phyloP scores from a whole-genome alignment of 331 rosid species.

The Acacia concinna region DNA sequence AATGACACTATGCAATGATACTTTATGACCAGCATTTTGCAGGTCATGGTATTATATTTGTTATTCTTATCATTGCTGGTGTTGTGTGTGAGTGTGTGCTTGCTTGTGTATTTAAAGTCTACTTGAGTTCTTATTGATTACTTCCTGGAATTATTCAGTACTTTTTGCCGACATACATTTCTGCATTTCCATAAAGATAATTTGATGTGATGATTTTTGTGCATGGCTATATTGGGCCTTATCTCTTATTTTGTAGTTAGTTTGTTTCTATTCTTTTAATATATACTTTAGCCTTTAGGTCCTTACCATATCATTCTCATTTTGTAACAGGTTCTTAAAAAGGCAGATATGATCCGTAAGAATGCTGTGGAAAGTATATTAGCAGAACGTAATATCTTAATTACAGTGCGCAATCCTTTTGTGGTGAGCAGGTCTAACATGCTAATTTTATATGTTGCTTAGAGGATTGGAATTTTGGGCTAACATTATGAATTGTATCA shows the following conservation, averaged over 20 bases:
- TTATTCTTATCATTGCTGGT: not conserved
- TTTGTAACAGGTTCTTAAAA: slow-evolving; percentile 56
- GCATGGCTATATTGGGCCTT: slow-evolving; percentile 9
- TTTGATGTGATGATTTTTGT: slow-evolving; percentile 19
- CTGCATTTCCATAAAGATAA: not conserved
- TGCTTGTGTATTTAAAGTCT: not conserved
- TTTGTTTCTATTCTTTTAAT: slow-evolving; percentile 9
- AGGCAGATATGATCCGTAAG: slow-evolving; percentile 98
- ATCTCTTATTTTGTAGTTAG: not conserved
- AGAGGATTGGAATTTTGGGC: slow-evolving; percentile 25
- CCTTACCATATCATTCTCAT: slow-evolving; percentile 26
- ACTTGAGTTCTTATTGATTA: not conserved
- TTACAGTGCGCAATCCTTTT: slow-evolving; percentile 97
- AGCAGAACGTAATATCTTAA: slow-evolving; percentile 98
- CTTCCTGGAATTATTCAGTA: slow-evolving; percentile 12
- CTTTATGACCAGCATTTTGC: not conserved
- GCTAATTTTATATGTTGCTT: slow-evolving; percentile 31
- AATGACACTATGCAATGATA: not conserved
- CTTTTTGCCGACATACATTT: slow-evolving; percentile 6
- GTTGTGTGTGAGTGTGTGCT: not conserved
- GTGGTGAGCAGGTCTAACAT: slow-evolving; percentile 84
- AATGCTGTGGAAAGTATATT: slow-evolving; percentile 99
- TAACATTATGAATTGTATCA: slow-evolving; percentile 45
- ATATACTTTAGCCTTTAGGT: not conserved
- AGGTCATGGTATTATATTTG: not conserved